phyloP scores from a whole-genome alignment of 352 stramenopile species.

The Pythium aphanidermatum region DNA sequence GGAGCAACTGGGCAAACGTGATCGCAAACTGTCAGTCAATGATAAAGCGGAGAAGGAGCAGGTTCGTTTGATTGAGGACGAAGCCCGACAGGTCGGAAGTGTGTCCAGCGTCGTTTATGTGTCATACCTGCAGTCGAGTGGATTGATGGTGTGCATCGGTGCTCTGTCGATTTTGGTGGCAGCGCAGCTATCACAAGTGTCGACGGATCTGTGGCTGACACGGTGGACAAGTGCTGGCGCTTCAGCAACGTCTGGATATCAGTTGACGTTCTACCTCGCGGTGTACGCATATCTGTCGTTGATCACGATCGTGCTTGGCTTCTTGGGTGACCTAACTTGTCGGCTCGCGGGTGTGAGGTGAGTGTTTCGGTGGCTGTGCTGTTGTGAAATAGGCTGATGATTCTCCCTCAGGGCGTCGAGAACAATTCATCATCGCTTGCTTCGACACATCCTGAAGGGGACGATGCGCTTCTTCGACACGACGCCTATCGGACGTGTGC shows the following conservation, averaged over 20 bases:
- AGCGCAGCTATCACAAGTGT: slow-evolving; percentile 43
- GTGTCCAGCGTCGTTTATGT: slow-evolving; percentile 31
- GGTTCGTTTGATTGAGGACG: slow-evolving; percentile 34
- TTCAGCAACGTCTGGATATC: slow-evolving; percentile 11
- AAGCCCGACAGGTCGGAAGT: slow-evolving; percentile 34
- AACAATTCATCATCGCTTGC: slow-evolving; percentile 50
- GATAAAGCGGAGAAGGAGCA: background rate
- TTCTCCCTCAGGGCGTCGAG: slow-evolving; percentile 67
- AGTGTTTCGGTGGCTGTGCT: background rate
- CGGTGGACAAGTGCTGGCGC: slow-evolving; percentile 45
- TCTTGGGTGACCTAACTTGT: slow-evolving; percentile 38
- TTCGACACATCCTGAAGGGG: slow-evolving; percentile 56
- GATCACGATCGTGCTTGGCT: slow-evolving; percentile 41
- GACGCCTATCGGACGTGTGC: slow-evolving; percentile 68
- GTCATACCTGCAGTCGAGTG: slow-evolving; percentile 49
- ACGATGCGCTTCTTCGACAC: slow-evolving; percentile 87
- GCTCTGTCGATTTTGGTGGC: slow-evolving; percentile 31
- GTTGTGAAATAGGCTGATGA: no score
- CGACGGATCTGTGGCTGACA: slow-evolving; percentile 63
- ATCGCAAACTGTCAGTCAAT: no score
- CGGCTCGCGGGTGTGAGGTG: slow-evolving; percentile 52
- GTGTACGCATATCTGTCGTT: slow-evolving; percentile 56
- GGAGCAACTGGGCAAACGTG: background rate
- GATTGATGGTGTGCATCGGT: slow-evolving; percentile 25
- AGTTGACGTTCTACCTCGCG: slow-evolving; percentile 40